Evolutionary conservation across 768 basidiomycete genomes (phyloP).

Genomic region (Rhodotorula kratochvilovae): DNA sequence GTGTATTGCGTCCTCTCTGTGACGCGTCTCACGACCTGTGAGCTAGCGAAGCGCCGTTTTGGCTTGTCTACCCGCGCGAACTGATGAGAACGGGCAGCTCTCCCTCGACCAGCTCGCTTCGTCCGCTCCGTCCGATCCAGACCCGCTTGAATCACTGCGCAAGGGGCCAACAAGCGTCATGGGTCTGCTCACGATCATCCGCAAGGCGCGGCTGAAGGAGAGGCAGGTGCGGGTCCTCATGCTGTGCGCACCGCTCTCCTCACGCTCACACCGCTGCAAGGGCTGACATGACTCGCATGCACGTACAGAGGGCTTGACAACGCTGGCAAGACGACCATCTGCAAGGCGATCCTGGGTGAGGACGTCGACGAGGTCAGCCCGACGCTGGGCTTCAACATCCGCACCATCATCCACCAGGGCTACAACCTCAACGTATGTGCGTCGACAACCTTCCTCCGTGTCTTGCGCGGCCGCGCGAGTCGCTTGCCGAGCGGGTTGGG

Average conservation of each 20-base stretch:
- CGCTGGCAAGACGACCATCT: constrained; percentile 95
- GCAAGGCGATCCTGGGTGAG: constrained; percentile 90
- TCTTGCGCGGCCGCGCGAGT: not conserved
- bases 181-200: constrained; percentile 94
- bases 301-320: constrained; percentile 82
- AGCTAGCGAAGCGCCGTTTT: too few relatives aligned
- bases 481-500: not conserved
- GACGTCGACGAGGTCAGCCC: constrained; percentile 83
- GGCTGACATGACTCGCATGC: not conserved
- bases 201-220: constrained; percentile 92
- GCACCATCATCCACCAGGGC: constrained; percentile 83
- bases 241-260: constrained; percentile 56
- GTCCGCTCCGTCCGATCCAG: too few relatives aligned
- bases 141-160: too few relatives aligned
- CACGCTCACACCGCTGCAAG: not conserved
- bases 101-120: too few relatives aligned
- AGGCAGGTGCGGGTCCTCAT: constrained; percentile 95
- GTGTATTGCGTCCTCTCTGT: too few relatives aligned
- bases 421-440: constrained; percentile 66
- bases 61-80: too few relatives aligned
- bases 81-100: too few relatives aligned
- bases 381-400: constrained; percentile 97
- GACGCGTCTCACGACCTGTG: too few relatives aligned
- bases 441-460: constrained; percentile 37
- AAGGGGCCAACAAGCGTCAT: constrained; percentile 49